These are phyloP conservation scores for Penicillium sclerotigenum DNA, from an alignment of 2,329 filamentous ascomycete genomes.

Conservation along the genomic window DNA sequence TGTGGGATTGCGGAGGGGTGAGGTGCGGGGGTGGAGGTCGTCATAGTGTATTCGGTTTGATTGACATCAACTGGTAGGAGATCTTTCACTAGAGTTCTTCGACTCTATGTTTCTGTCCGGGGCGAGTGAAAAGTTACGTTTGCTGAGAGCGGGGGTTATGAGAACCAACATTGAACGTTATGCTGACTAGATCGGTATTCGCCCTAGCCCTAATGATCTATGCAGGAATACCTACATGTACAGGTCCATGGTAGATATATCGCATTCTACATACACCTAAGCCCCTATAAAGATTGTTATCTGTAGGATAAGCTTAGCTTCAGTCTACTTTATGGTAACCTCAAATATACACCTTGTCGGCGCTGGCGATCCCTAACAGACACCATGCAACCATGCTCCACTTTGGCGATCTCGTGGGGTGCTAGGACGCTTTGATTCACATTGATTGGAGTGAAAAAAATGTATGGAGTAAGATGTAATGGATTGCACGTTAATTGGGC, in stretches of 20 bases:
- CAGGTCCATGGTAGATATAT: too few species aligned
- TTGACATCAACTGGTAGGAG: neutral
- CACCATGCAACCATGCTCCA: conserved; percentile 1
- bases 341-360: neutral
- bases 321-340: neutral
- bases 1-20: conserved; percentile 18
- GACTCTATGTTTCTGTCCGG: neutral
- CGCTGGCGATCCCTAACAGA: neutral
- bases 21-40: conserved; percentile 6
- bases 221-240: neutral
- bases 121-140: neutral
- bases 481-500: neutral
- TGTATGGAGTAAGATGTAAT: neutral
- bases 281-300: too few species aligned
- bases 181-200: neutral
- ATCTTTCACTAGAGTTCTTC: neutral
- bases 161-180: neutral
- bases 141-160: neutral
- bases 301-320: too few species aligned
- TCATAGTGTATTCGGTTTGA: conserved; percentile 10
- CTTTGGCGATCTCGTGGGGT: conserved; percentile 8
- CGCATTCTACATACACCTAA: too few species aligned
- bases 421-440: neutral
- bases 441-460: neutral
- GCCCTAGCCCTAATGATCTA: neutral